Conservation (phyloP, 257 asterid genomes). For the Nicotiana otophora region DNA sequence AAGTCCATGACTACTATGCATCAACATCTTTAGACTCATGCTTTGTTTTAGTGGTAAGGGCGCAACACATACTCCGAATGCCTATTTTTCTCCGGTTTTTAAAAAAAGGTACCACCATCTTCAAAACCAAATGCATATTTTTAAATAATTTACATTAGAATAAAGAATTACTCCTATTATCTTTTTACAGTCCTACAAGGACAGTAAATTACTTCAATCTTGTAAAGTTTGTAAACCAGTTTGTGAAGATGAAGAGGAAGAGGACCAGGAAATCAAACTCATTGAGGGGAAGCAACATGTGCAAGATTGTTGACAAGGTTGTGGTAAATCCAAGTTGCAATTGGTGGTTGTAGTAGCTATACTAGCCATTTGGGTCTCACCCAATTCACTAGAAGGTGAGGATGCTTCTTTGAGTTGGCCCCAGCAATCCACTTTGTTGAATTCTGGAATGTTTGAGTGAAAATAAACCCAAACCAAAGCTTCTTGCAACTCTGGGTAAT, state of each 20-base stretch:
- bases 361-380: neutral
- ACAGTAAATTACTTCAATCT: neutral
- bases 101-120: neutral
- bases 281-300: slow-evolving; percentile 68
- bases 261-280: slow-evolving; percentile 54
- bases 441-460: slow-evolving; percentile 77
- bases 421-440: slow-evolving; percentile 90
- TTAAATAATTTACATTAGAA: neutral
- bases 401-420: slow-evolving; percentile 68
- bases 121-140: neutral
- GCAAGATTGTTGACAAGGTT: slow-evolving; percentile 52
- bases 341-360: neutral
- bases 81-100: neutral
- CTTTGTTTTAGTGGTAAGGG: neutral
- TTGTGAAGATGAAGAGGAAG: neutral
- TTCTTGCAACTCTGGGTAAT: slow-evolving; percentile 65
- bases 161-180: neutral
- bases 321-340: slow-evolving; percentile 27
- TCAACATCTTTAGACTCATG: neutral
- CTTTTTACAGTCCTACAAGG: neutral
- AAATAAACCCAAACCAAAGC: slow-evolving; percentile 85
- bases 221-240: neutral
- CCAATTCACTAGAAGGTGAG: slow-evolving; percentile 4
- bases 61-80: neutral
- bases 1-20: neutral